These are phyloP conservation scores for Meyerozyma carpophila DNA, from an alignment of 1,139 yeast species.

Conservation along the genomic window DNA sequence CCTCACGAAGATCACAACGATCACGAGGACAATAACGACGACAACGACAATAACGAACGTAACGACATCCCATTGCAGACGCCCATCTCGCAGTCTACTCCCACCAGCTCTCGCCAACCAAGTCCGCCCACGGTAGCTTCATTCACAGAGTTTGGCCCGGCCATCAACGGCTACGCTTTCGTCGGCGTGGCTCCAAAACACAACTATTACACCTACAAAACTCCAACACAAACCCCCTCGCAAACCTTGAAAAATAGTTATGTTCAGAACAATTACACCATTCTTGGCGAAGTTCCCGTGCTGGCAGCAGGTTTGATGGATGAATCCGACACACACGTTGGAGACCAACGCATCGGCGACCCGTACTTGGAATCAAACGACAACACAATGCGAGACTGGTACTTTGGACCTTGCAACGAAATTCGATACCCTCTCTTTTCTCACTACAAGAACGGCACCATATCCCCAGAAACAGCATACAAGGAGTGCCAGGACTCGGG, in stretches of 20 bases:
- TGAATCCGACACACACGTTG: conserved; percentile 30
- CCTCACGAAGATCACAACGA: not conserved
- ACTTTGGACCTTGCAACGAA: conserved; percentile 4
- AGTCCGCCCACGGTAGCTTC: conserved; percentile 5
- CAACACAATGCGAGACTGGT: conserved; percentile 10
- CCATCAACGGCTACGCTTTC: conserved; percentile 8
- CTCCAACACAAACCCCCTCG: not conserved
- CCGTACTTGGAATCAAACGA: conserved; percentile 21
- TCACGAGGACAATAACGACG: not conserved
- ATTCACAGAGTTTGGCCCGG: conserved; percentile 4
- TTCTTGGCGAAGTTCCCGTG: conserved; percentile 32
- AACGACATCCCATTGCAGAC: conserved; percentile 6
- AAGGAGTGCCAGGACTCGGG: conserved; percentile 16
- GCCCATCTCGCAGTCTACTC: conserved; percentile 12
- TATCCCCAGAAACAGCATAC: not conserved
- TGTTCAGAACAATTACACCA: conserved; percentile 17
- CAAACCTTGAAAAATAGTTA: not conserved
- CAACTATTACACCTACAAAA: not conserved
- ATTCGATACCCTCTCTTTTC: not conserved
- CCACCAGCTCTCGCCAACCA: conserved; percentile 10
- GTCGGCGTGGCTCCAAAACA: conserved; percentile 2
- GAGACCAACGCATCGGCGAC: conserved; percentile 37
- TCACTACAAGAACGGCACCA: not conserved
- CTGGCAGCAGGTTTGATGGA: conserved; percentile 36
- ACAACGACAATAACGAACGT: conserved; percentile 8